Evolutionary conservation across 2,329 filamentous ascomycete species (phyloP), one percentile per base, ranked within the genome.

Genomic region (Teratosphaeria epicoccoides): DNA sequence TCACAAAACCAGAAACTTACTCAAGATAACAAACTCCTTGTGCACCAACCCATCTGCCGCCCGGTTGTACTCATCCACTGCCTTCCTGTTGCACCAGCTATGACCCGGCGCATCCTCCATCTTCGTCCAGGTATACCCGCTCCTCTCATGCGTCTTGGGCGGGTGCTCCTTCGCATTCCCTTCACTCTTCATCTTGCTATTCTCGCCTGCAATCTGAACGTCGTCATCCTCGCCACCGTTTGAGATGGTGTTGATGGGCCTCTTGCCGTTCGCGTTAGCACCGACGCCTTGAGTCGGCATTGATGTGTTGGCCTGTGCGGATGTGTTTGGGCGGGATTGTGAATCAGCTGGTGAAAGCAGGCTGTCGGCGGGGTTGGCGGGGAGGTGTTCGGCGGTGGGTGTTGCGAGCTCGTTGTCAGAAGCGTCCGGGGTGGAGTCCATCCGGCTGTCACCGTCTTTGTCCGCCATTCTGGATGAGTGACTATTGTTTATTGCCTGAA

Each of bases 71-170:
- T 82, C 80, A 53, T 82, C 79, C 55, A 74, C 64, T 4, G 77
- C 75, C 60, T 79, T 80, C 64, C 76, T 78, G 55, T 72, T 79
- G 57, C 71, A 72, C 77, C 78, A 82, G 7, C 68, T 68, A 45
- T 72, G 74, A 2, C 77, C 74, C 6, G 76, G 76, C 54, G 70
- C 66, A 29, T 73, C 68, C 49, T 70, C 69, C 52, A 59, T 59
- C 57, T 60, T 63, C 24, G 49, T 58, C 63, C 65, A 70, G n/a
- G 57, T 61, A 51, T 64, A 70, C 24, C 61, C 61, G 46, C 61
- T 66, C 14, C 43, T 25, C 44, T 59, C 48, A 44, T 67, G 64
- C 26, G 60, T 65, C 49, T 62, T 61, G 22, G 58, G 49, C 11
- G 59, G 50, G 11, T 53, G 48, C 2, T 63, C 61, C 46, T 52